These are phyloP conservation scores for Carex cristatella DNA, from an alignment of 176 grass and related monocot species.

Conservation along the genomic window DNA sequence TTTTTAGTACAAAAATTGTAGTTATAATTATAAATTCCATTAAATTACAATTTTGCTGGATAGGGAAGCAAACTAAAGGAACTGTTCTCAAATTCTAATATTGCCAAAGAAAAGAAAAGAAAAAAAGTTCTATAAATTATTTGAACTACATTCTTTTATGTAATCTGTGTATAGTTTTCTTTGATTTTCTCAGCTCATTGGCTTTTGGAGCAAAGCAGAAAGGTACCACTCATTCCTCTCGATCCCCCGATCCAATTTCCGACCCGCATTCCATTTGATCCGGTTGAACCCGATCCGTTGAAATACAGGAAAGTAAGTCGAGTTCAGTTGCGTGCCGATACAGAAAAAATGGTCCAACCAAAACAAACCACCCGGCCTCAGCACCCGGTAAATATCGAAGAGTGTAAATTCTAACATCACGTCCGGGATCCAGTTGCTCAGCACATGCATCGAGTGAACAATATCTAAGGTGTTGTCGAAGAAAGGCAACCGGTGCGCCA, in stretches of 20 bases:
- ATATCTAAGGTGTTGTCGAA: conserved; percentile 59
- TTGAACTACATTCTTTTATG: background rate
- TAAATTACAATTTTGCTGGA: background rate
- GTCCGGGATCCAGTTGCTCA: conserved; percentile 45
- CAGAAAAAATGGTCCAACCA: conserved; percentile 63
- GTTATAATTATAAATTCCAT: background rate
- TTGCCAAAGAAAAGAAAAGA: background rate
- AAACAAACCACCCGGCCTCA: conserved; percentile 47
- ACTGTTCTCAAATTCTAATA: background rate
- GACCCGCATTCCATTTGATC: conserved; percentile 29
- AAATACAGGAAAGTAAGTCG: conserved; percentile 35
- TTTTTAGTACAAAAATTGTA: background rate
- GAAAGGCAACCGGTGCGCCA: conserved; percentile 50
- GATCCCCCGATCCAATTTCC: conserved; percentile 35
- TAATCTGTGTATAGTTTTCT: background rate
- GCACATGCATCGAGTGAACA: conserved; percentile 49
- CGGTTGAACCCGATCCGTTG: conserved; percentile 31
- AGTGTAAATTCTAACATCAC: conserved; percentile 41
- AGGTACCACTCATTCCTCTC: conserved; percentile 44
- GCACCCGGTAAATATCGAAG: conserved; percentile 62
- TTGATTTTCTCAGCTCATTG: conserved; percentile 25
- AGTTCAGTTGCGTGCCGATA: conserved; percentile 26
- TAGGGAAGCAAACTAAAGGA: background rate
- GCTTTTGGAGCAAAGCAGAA: conserved; percentile 36
- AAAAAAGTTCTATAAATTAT: background rate